Conservation (phyloP, 2,329 filamentous ascomycete genomes). For the Colletotrichum scovillei region DNA sequence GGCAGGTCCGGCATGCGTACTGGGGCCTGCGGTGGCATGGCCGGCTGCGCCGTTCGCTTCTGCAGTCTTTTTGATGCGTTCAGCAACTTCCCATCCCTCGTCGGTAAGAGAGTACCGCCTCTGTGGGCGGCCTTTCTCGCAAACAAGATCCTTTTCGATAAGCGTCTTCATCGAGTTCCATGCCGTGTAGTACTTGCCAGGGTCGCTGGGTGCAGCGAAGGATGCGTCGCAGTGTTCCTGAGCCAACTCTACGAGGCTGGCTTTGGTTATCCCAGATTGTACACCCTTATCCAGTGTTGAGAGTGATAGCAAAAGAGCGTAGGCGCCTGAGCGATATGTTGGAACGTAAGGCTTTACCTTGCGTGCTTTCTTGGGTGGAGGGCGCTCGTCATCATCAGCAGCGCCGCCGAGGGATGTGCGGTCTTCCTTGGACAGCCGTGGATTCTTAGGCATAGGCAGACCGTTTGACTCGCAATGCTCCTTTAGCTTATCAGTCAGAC, state of each 20-base stretch:
- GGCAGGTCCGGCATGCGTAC: conserved; percentile 28
- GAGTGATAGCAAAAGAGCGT: conserved; percentile 77
- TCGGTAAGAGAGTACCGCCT: conserved; percentile 79
- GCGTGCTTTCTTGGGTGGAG: conserved; percentile 66
- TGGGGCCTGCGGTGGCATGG: conserved; percentile 35
- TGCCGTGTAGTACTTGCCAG: conserved; percentile 79
- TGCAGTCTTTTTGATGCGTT: conserved; percentile 68
- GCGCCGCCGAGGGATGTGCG: conserved; percentile 46
- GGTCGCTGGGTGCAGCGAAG: conserved; percentile 74
- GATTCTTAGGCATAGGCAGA: conserved; percentile 73
- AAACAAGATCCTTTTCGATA: conserved; percentile 77
- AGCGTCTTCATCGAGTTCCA: conserved; percentile 88
- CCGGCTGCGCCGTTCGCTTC: conserved; percentile 31
- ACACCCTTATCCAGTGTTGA: conserved; percentile 67
- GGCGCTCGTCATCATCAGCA: conserved; percentile 48
- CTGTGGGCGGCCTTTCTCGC: conserved; percentile 75
- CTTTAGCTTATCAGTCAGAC: conserved; percentile 71
- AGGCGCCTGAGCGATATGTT: conserved; percentile 76
- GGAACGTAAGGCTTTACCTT: conserved; percentile 79
- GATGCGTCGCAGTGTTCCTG: conserved; percentile 80
- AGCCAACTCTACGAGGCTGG: conserved; percentile 74
- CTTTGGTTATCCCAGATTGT: conserved; percentile 71
- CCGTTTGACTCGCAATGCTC: conserved; percentile 75
- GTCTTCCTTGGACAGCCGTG: conserved; percentile 50
- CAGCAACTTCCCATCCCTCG: conserved; percentile 81